Base-by-base conservation (phyloP, 108 stramenopile genomes). In the Nitzschia putrida region DNA sequence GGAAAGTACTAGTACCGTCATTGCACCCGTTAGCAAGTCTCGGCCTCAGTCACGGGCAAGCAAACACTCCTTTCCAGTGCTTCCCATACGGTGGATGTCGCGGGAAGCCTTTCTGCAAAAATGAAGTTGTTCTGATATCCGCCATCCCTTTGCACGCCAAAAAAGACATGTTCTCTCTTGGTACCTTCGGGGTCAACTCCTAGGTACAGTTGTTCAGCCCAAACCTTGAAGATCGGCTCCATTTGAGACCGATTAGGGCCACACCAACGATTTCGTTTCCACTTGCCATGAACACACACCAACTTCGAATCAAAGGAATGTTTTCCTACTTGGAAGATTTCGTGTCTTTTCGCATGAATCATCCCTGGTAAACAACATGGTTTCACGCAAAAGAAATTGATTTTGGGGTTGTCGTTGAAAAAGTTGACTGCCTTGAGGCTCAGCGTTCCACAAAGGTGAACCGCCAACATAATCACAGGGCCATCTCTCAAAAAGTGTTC, bases 351-450 rank as follows among this genome's bases (percentile, higher is more conserved):
- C 53, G 76, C 82, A 60, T 88, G 84, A 39, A 85, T 65, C 76
- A 85, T 83, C 4, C 73, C 72, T 23, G 86, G 86, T 34, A 88
- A 66, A 69, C 86, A 88, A 58, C 86, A 88, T 47, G 86, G 86
- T 61, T 88, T 88, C n/a, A 88, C 40, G 11, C 70, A 77, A 23
- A 88, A 60, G 22, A 84, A 85, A 40, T 53, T 37, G 18, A 77
- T 56, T 9, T 26, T 49, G 18, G 69, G 67, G 60, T 85, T 74
- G 14, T 69, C 47, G 71, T 88, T 88, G 82, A 85, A 88, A 24
- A 88, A 20, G 39, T 88, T 77, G 1, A 88, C 67, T 13, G 86
- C 86, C 45, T 73, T 76, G 8, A 88, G 42, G 52, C 77, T 79
- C 13, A 88, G 68, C 29, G 80, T 88, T 2, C 86, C 86, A 68